Base-by-base conservation (phyloP, 352 stramenopile species). In the Phytophthora pseudosyringae region DNA sequence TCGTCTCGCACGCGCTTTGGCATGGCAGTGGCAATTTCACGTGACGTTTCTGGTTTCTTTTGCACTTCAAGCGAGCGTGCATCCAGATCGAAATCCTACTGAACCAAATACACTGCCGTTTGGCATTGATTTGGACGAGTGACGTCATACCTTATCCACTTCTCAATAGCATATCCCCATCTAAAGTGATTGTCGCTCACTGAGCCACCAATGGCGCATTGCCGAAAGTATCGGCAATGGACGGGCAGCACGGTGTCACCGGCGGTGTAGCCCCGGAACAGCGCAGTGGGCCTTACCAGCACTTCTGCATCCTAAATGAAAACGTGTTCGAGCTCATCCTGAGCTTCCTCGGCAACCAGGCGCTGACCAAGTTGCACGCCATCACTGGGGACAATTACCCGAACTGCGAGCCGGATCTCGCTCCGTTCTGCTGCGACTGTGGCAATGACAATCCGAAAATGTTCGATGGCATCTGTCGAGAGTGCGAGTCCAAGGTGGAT, bases 251-350 rank as follows among this genome's bases (percentile, higher is more conserved):
- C 46, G 10, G 4, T 11, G 31, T 8, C 4, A 8, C 11, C 9
- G 33, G n/a, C 18, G 36, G n/a, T 53, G 15, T n/a, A 53, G 32
- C 10, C 26, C 25, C 11, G 32, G 25, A 12, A 9, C 48, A 28
- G 2, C 11, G 48, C 12, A 40, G 25, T 18, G 36, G 21, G 5
- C 36, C 36, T 38, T 58, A 48, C 25, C 16, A 58, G 36, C 21
- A 64, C n/a, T 46, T 59, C 5, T 58, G 13, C 29, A 54, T 61
- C 29, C 8, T 61, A n/a, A 54, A 56, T 16, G 59, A 67, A 13
- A 25, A 52, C 10, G 50, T 54, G n/a, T 55, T 67, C 41, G 49
- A 46, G 48, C 59, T 50, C n/a, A 45, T 67, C 41, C 51, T 67
- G 21, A 51, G 59, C 18, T 67, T 61, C 43, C 25, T 61, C 16